Evolutionary conservation across 768 basidiomycete genomes (phyloP), one percentile per base, ranked within the genome.

Genomic region (Collybia sordida): DNA sequence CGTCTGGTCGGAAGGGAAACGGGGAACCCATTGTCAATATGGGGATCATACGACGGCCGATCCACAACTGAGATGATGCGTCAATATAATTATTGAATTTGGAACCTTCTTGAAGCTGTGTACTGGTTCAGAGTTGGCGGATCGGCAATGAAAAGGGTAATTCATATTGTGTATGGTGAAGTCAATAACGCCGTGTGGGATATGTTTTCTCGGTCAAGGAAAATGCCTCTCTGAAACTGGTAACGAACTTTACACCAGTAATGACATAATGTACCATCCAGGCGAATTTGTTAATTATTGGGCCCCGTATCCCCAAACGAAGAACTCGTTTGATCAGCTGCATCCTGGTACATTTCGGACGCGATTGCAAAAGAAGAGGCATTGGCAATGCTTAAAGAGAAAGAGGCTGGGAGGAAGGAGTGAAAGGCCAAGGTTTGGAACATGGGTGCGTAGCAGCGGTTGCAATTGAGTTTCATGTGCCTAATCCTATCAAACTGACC

Each of bases 131-230:
- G 27, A 24, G 1, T 53, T 36, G 44, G 44, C 89, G 88, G 88
- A 86, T 94, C 59, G 93, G 93, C 4, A 93, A 94, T 0, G 94
- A 96, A 65, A 96, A 96, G 67, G 95, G n/a, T n/a, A 2, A 94
- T 98, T 45, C 90, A 93, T 63, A 85, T 96, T 44, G 92, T 93
- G 2, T 80, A 88, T 0, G 91, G 82, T 4, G 91, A 91, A 1
- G 92, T 98, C 6, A 82, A 91, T 65, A 97, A 97, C 56, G 95
- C 94, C 0, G 61, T 96, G 2, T 98, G 95, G 95, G 95, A 97
- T 61, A 84, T 96, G 83, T 93, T 83, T 56, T 91, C 92, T 2
- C 81, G 86, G 42, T 75, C 85, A 22, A 71, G 86, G 56, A 73
- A 79, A 45, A 96, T 96, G 68, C 95, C 95, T 4, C 70, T 97